phyloP scores from a whole-genome alignment of 1,284 basidiomycete species.

The Tetrapyrgos nigripes region DNA sequence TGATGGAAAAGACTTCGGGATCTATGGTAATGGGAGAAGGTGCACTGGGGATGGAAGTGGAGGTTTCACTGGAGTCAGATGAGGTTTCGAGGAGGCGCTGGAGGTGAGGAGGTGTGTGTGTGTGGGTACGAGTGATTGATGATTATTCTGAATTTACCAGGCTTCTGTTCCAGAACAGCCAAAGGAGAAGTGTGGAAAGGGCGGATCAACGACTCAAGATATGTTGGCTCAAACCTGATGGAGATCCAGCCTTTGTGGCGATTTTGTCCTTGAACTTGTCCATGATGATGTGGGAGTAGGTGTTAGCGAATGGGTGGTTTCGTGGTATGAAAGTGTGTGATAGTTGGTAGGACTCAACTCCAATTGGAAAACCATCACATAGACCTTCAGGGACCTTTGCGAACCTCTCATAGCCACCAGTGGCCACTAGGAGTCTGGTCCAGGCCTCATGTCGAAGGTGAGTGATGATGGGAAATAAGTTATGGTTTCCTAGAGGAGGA shows the following conservation, averaged over 20 bases:
- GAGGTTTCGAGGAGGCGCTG: slow-evolving; percentile 32
- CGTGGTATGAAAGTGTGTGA: not conserved
- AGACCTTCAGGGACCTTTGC: not conserved
- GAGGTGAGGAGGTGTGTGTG: not conserved
- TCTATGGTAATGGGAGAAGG: too few species aligned
- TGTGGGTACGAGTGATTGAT: too few species aligned
- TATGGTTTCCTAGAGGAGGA: too few species aligned
- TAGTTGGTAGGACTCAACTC: too few species aligned
- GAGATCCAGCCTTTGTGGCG: not conserved
- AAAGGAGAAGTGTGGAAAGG: not conserved
- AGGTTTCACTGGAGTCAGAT: slow-evolving; percentile 33
- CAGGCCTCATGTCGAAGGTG: too few species aligned
- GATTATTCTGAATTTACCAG: too few species aligned
- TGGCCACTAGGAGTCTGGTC: too few species aligned
- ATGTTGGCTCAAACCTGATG: not conserved
- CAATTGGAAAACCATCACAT: slow-evolving; percentile 6
- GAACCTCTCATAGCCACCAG: not conserved
- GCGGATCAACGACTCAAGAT: not conserved
- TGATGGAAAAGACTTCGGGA: too few species aligned
- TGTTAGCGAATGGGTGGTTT: slow-evolving; percentile 9
- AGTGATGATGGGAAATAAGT: too few species aligned
- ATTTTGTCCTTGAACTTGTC: too few species aligned
- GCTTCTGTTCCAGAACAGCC: too few species aligned
- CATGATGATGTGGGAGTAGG: not conserved
- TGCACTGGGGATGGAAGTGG: too few species aligned